Base-by-base conservation (phyloP, 306 rosid species). In the Cicer cuneatum region DNA sequence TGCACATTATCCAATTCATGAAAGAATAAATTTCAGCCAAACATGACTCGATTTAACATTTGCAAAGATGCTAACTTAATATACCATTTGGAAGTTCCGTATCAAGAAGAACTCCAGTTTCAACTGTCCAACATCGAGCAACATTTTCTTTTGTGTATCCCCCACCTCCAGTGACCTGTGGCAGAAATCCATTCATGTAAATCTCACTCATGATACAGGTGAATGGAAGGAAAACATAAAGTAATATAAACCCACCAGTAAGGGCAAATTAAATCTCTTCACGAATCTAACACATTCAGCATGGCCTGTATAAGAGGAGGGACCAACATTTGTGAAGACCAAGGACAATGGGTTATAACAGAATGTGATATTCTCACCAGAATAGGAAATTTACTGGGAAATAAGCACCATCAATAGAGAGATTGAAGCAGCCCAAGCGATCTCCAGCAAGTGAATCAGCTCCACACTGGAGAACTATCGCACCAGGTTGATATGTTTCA, bases 361-460 rank as follows among this genome's bases (percentile, higher is more conserved):
- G 69, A 64, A 46, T 21, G 7, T 60, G 42, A 16, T 59, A 64
- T 11, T 67, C 72, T 73, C 13, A 61, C 24, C 73, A 66, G 59
- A 75, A 77, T 60, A 71, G 59, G 83, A 77, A 83, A 82, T 83
- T 86, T 83, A 88, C 88, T 64, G 71, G 79, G 78, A 85, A 81
- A 82, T 57, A 86, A 82, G 83, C 89, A 94, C 99, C 99, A 88
- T 94, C 99, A 87, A 94, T 92, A 81, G 99, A 94, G 82, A 94
- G 99, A 87, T 94, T 94, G 95, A 94, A 94, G 93, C 99, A 94
- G 82, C 99, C 99, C 86, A 94, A 84, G 81, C 99, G 97, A 76
- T 94, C 99, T 66, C 97, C 97, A 74, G 99, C 97, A 75, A 94
- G 93, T 1, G 99, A 94, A 87, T 94, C 99, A 37, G 99, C 99